Evolutionary conservation across 2,329 filamentous ascomycete species (phyloP).

Genomic region (Teratosphaeria pseudoeucalypti): DNA sequence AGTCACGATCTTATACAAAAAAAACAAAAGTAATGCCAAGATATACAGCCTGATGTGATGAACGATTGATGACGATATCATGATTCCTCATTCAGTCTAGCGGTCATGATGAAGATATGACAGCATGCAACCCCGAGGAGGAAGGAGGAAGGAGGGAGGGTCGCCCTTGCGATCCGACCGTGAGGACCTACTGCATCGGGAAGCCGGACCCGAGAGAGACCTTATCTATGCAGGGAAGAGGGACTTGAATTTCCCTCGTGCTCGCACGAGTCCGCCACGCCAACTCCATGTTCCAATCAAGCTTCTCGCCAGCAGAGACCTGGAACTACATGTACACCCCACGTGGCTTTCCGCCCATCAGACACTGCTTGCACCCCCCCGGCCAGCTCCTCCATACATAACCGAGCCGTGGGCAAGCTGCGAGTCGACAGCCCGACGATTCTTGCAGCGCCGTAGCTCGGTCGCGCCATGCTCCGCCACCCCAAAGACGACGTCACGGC

Average conservation of each 20-base stretch:
- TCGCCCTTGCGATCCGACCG: no score
- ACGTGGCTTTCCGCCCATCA: not conserved
- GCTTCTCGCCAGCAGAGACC: not conserved
- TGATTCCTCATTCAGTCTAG: no score
- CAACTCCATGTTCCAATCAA: not conserved
- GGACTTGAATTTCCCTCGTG: not conserved
- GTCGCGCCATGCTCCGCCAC: not conserved
- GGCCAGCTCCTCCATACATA: not conserved
- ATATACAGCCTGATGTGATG: no score
- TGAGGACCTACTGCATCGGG: not conserved
- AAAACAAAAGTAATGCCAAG: no score
- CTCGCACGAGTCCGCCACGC: not conserved
- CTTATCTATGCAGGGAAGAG: not conserved
- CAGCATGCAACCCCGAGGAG: no score
- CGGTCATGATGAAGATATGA: no score
- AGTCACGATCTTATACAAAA: no score
- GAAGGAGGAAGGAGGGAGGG: no score
- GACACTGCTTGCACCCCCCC: not conserved
- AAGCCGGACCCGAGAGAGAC: not conserved
- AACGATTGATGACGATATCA: no score
- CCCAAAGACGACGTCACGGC: not conserved
- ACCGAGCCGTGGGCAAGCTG: not conserved
- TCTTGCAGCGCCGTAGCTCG: not conserved
- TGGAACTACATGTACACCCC: not conserved
- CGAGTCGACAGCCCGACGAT: not conserved